Conservation (phyloP, 2,329 filamentous ascomycete genomes). For the Stachybotrys elegans region DNA sequence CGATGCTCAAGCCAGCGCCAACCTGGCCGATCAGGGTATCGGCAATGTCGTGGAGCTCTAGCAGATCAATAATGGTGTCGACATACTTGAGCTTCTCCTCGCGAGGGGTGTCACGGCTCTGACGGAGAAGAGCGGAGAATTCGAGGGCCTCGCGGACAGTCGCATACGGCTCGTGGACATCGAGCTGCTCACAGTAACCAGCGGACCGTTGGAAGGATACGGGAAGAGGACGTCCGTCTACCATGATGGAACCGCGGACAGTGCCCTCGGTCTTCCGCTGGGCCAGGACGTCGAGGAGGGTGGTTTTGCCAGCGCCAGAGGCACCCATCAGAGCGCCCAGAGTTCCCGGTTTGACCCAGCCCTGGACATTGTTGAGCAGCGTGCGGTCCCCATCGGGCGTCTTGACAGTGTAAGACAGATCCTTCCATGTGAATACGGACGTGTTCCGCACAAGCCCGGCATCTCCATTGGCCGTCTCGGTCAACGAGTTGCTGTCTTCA, state of each 20-base stretch:
- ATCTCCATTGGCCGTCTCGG: slow-evolving; percentile 14
- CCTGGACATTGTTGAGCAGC: slow-evolving; percentile 74
- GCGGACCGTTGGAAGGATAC: slow-evolving; percentile 74
- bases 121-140: slow-evolving; percentile 70
- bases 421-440: slow-evolving; percentile 69
- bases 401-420: slow-evolving; percentile 65
- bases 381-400: slow-evolving; percentile 56
- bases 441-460: slow-evolving; percentile 53
- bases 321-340: slow-evolving; percentile 77
- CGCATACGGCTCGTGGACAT: slow-evolving; percentile 67
- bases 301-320: slow-evolving; percentile 81
- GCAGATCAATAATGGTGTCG: slow-evolving; percentile 67
- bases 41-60: slow-evolving; percentile 43
- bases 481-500: slow-evolving; percentile 21
- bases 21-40: slow-evolving; percentile 42
- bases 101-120: slow-evolving; percentile 57
- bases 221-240: slow-evolving; percentile 67
- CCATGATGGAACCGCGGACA: slow-evolving; percentile 68
- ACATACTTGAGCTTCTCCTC: slow-evolving; percentile 73
- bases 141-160: slow-evolving; percentile 73
- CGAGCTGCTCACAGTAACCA: slow-evolving; percentile 77
- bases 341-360: slow-evolving; percentile 78
- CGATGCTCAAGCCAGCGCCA: slow-evolving; percentile 44
- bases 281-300: slow-evolving; percentile 75
- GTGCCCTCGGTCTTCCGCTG: slow-evolving; percentile 75